Evolutionary conservation across 2,329 filamentous ascomycete genomes (phyloP).

Genomic region (Hymenoscyphus infarciens): DNA sequence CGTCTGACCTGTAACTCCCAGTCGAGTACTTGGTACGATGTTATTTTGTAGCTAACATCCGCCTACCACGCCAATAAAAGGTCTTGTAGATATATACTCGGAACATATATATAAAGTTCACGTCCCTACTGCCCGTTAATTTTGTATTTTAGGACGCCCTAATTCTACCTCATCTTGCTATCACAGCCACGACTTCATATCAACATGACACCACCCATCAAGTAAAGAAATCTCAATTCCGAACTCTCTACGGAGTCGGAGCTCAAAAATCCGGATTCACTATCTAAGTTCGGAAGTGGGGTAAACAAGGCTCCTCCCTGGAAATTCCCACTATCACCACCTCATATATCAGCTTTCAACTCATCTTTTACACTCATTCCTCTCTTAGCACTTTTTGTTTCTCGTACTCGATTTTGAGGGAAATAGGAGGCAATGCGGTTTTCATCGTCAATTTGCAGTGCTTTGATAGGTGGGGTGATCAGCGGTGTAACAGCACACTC

Average conservation of each 20-base stretch:
- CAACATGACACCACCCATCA: background rate
- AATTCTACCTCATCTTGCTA: too few species aligned
- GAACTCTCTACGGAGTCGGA: background rate
- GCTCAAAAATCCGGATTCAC: background rate
- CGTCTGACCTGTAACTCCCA: too few species aligned
- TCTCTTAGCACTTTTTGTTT: background rate
- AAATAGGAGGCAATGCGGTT: background rate
- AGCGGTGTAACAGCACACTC: conserved; percentile 17
- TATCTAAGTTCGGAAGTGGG: background rate
- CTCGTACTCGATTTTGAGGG: too few species aligned
- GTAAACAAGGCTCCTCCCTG: background rate
- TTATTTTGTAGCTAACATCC: too few species aligned
- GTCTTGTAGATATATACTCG: too few species aligned
- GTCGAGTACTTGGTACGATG: too few species aligned
- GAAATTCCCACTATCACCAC: background rate
- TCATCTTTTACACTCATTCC: background rate
- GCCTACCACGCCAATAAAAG: too few species aligned
- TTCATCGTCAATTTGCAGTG: background rate
- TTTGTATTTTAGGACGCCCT: too few species aligned
- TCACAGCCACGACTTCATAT: background rate
- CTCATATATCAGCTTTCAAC: background rate
- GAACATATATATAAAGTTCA: too few species aligned
- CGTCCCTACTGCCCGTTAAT: too few species aligned
- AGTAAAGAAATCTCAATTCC: background rate
- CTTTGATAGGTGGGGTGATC: conserved; percentile 2